Conservation (phyloP, 2,329 filamentous ascomycete genomes). For the Aspergillus ochraceus region DNA sequence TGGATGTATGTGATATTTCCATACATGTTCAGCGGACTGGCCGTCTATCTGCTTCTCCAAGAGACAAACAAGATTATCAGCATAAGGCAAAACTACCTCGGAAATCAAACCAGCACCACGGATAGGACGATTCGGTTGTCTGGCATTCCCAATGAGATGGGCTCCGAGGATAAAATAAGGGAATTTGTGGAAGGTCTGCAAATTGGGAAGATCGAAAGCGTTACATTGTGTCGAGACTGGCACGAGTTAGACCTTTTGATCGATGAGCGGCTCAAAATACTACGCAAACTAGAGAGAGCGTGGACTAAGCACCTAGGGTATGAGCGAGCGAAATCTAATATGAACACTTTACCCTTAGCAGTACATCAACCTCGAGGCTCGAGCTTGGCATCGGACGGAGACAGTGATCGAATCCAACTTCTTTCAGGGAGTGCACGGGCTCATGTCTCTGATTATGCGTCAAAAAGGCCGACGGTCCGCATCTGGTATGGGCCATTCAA, state of each 20-base stretch:
- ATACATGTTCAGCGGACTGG: slow-evolving; percentile 83
- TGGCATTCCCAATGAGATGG: slow-evolving; percentile 76
- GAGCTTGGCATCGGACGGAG: slow-evolving; percentile 37
- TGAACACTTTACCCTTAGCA: slow-evolving; percentile 47
- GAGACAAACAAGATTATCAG: slow-evolving; percentile 85
- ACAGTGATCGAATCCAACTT: slow-evolving; percentile 63
- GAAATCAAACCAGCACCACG: slow-evolving; percentile 90
- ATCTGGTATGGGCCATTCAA: slow-evolving; percentile 78
- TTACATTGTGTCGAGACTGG: slow-evolving; percentile 88
- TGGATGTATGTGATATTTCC: slow-evolving; percentile 96
- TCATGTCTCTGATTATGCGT: slow-evolving; percentile 47
- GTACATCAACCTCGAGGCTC: slow-evolving; percentile 47
- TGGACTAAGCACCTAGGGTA: slow-evolving; percentile 77
- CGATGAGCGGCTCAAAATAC: slow-evolving; percentile 60
- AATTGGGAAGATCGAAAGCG: slow-evolving; percentile 85
- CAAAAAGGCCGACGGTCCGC: slow-evolving; percentile 64
- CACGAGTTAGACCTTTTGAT: slow-evolving; percentile 74
- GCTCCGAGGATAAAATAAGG: slow-evolving; percentile 80
- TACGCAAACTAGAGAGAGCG: slow-evolving; percentile 76
- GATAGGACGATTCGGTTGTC: slow-evolving; percentile 91
- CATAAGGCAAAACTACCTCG: slow-evolving; percentile 85
- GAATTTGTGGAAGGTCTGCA: slow-evolving; percentile 81
- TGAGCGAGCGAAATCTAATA: slow-evolving; percentile 49
- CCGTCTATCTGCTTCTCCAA: slow-evolving; percentile 76
- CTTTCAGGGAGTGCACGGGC: slow-evolving; percentile 43